Evolutionary conservation across 148 eudicot genomes (phyloP).

Genomic region (Agrostemma githago): DNA sequence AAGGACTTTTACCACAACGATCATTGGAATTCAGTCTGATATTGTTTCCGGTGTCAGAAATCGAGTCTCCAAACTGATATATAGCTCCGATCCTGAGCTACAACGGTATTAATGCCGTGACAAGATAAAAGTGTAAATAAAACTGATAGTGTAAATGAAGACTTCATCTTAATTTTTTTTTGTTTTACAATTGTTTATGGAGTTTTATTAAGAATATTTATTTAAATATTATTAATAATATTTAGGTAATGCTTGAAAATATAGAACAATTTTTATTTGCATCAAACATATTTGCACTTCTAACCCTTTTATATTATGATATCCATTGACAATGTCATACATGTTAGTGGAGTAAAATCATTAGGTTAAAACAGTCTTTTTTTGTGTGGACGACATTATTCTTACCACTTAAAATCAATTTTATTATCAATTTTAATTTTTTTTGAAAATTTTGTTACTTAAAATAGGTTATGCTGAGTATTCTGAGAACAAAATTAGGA

Average conservation of each 20-base stretch:
- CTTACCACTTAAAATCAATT: background rate
- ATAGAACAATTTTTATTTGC: no score
- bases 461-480: background rate
- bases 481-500: no score
- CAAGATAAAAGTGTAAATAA: background rate
- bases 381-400: background rate
- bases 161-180: background rate
- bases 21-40: background rate
- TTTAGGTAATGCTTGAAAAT: no score
- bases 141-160: background rate
- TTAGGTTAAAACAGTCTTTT: background rate
- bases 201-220: no score
- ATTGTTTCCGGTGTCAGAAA: constrained; percentile 25
- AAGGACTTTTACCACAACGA: constrained; percentile 10
- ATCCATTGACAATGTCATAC: background rate
- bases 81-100: constrained; percentile 5
- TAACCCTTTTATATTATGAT: background rate
- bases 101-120: background rate
- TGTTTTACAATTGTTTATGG: background rate
- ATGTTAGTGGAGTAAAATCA: background rate
- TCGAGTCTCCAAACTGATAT: constrained; percentile 26
- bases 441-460: background rate
- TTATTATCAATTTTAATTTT: no score
- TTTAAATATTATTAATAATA: no score
- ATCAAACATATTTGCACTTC: no score